Conservation (phyloP, 306 rosid genomes). For the Begonia loranthoides region DNA sequence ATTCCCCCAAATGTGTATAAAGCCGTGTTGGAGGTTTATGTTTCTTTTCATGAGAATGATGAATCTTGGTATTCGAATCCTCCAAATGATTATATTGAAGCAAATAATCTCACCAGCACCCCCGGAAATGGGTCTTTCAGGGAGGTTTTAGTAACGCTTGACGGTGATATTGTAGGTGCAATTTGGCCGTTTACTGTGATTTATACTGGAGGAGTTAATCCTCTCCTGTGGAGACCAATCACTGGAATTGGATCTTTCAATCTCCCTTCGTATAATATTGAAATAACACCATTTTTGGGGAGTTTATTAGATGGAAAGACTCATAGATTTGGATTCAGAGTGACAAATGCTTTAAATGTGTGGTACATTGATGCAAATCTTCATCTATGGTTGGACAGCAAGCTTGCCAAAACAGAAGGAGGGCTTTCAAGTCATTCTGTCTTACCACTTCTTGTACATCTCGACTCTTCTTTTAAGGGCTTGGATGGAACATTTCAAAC, state of each 20-base stretch:
- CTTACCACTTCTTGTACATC: constrained; percentile 30
- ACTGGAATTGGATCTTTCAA: constrained; percentile 71
- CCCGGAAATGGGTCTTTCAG: constrained; percentile 86
- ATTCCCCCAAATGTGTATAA: constrained; percentile 64
- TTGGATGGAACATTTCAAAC: constrained; percentile 56
- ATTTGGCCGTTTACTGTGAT: constrained; percentile 91
- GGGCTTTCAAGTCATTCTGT: constrained; percentile 23
- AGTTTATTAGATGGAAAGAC: constrained; percentile 45
- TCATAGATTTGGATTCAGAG: constrained; percentile 54
- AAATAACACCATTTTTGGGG: constrained; percentile 73
- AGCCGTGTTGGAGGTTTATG: constrained; percentile 84
- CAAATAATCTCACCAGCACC: constrained; percentile 33
- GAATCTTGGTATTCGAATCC: constrained; percentile 71
- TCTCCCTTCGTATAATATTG: constrained; percentile 84
- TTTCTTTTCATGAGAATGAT: constrained; percentile 89
- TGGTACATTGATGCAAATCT: constrained; percentile 85
- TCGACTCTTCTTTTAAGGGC: constrained; percentile 38
- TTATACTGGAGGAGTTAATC: constrained; percentile 77
- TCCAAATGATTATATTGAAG: constrained; percentile 47
- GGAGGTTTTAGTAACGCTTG: constrained; percentile 70
- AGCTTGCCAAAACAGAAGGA: constrained; percentile 43
- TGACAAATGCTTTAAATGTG: constrained; percentile 74
- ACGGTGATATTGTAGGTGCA: constrained; percentile 43
- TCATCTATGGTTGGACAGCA: constrained; percentile 74
- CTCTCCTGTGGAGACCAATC: constrained; percentile 90